Evolutionary conservation across 345 rosid genomes (phyloP).

Genomic region (Lumnitzera littorea): DNA sequence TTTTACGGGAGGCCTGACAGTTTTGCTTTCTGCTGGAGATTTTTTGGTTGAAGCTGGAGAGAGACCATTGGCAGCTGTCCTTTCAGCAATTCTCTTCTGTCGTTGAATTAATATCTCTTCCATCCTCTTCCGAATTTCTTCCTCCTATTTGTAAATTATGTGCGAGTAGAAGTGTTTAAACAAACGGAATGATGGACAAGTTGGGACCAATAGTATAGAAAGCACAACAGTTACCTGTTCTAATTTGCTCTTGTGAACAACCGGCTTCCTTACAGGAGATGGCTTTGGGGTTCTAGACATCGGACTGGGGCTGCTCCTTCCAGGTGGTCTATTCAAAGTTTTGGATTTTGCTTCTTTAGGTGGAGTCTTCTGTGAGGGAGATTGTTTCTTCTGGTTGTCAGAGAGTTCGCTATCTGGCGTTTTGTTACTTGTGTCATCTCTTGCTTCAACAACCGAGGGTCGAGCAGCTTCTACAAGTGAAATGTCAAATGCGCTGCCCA

Average conservation of each 20-base stretch:
- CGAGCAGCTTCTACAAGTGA: conserved; percentile 44
- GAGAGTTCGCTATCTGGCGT: conserved; percentile 13
- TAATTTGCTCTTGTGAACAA: conserved; percentile 65
- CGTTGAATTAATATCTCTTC: conserved; percentile 56
- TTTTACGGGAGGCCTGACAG: conserved; percentile 20
- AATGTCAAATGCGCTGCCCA: conserved; percentile 43
- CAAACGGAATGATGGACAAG: no score
- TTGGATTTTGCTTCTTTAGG: conserved; percentile 34
- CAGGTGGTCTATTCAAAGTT: conserved; percentile 17
- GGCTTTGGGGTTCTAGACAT: conserved; percentile 38
- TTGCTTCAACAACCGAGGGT: conserved; percentile 22
- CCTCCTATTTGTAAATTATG: conserved; percentile 46
- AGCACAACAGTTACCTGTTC: conserved; percentile 44
- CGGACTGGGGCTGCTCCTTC: conserved; percentile 26
- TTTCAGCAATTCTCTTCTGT: conserved; percentile 79
- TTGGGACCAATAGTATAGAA: no score
- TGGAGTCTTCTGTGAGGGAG: conserved; percentile 22
- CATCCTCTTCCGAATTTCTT: conserved; percentile 61
- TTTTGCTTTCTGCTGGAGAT: conserved; percentile 26
- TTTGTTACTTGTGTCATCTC: conserved; percentile 20
- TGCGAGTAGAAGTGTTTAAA: neutral
- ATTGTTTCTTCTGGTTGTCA: conserved; percentile 20
- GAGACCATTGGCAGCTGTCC: conserved; percentile 48
- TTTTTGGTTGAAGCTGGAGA: conserved; percentile 33
- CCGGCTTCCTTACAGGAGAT: conserved; percentile 37